Conservation (phyloP, 1,139 yeast genomes). For the Debaryomyces nepalensis region DNA sequence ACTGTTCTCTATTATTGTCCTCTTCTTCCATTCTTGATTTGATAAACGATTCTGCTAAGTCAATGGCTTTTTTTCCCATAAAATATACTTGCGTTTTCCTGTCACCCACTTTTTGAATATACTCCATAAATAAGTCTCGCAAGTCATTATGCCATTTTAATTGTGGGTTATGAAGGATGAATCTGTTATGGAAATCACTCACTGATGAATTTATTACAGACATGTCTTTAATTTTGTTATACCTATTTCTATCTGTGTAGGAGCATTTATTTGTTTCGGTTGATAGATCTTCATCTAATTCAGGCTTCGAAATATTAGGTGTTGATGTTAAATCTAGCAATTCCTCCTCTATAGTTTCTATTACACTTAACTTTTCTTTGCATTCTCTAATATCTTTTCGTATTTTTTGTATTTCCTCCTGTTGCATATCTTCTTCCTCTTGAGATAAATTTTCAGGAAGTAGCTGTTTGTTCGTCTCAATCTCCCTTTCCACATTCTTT, state of each 20-base stretch:
- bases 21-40: slow-evolving; percentile 26
- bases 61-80: slow-evolving; percentile 73
- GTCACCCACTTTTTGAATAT: slow-evolving; percentile 62
- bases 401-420: slow-evolving; percentile 26
- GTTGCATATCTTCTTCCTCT: slow-evolving; percentile 7
- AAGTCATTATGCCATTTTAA: slow-evolving; percentile 78
- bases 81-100: slow-evolving; percentile 62
- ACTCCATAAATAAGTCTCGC: slow-evolving; percentile 64
- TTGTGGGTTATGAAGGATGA: slow-evolving; percentile 75
- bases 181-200: slow-evolving; percentile 68
- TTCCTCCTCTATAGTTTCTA: slow-evolving; percentile 27
- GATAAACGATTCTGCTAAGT: slow-evolving; percentile 53
- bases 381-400: slow-evolving; percentile 38
- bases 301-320: slow-evolving; percentile 15
- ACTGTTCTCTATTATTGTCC: slow-evolving; percentile 18
- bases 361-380: slow-evolving; percentile 31
- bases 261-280: slow-evolving; percentile 29
- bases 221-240: slow-evolving; percentile 35
- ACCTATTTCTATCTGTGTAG: slow-evolving; percentile 33
- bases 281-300: slow-evolving; percentile 13
- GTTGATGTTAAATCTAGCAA: slow-evolving; percentile 20
- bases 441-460: slow-evolving; percentile 14
- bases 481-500: slow-evolving; percentile 48
- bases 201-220: slow-evolving; percentile 33
- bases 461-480: slow-evolving; percentile 37